Evolutionary conservation across 1,139 yeast species (phyloP), one percentile per base, ranked within the genome.

Genomic region (Debaryomyces robertsiae): DNA sequence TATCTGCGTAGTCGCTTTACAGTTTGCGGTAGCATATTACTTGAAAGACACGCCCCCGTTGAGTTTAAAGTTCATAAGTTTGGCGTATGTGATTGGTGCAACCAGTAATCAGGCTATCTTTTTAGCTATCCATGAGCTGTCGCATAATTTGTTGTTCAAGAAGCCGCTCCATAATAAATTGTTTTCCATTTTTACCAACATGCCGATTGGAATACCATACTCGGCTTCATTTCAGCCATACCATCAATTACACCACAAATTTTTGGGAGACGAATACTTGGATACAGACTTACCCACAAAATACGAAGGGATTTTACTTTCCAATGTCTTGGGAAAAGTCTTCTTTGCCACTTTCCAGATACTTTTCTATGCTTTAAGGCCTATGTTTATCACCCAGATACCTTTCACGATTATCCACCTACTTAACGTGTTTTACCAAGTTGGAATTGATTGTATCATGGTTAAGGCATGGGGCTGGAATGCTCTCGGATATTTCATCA

Each of bases 201-300:
- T 87, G 39, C 96, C 96, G 1, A 87, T 90, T 41, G 96, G 96
- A 1, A 75, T 90, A 28, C 97, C 97, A 1, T 90, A 88, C 61
- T 77, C 89, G 31, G 96, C 96, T 0, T 84, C 95, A 2, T 90
- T 90, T 63, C 89, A 85, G 46, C 96, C 96, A 9, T 90, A 90
- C 61, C 97, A 90, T 56, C 88, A 88, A 58, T 72, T 90, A 36
- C 97, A 90, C 57, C 97, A 90, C 64, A 90, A 90, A 61, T 89
- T 85, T 55, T 65, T 86, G 58, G 97, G 97, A n/a, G 96, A 90
- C 59, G 84, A 81, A 51, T 72, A 75, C 38, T 81, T 81, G 55
- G 97, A 90, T 60, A 85, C 96, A 0, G 97, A 90, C 60, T 70
- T 90, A 48, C 97, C 97, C 29, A 90, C 96, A 0, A 61, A 64